Base-by-base conservation (phyloP, 768 basidiomycete species). In the Boletus pseudo-olivaceus region DNA sequence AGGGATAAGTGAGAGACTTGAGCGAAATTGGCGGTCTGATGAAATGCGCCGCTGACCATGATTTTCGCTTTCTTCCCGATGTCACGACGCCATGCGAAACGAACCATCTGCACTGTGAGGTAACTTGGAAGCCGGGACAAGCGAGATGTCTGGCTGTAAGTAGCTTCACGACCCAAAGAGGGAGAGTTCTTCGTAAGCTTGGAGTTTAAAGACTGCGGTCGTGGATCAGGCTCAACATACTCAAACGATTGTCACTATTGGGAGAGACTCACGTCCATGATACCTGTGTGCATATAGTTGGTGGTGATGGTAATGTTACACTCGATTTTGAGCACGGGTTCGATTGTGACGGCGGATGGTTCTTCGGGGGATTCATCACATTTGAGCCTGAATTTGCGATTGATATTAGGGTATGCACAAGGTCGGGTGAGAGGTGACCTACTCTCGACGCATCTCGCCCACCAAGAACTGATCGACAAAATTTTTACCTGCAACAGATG, bases 41-140 rank as follows among this genome's bases (percentile, higher is more conserved):
- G 7, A 17, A 30, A 40, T 8, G 19, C 0, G 52, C 6, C 29
- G 62, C 73, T 41, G 56, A 89, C 89, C 96, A 99, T 93, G 68
- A 98, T 96, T 75, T 99, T 98, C 2, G 96, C 85, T 67, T 98
- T 98, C 76, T 88, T 93, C 48, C 72, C 73, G 55, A 97, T 94
- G 60, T 98, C 97, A 35, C 82, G 78, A 55, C 92, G 78, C 97
- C 97, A 99, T 51, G 86, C 88, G 70, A 98, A 99, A 44, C 97
- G 89, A 12, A 95, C 94, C 88, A 98, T 91, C 63, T 98, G 93
- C 5, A 98, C 83, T 6, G 87, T 85, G 20, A 97, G 80, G 64
- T 90, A 95, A 5, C 82, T 71, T 0, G 97, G 97, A 12, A 98
- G 75, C 20, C 95, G 82, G 11, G 90, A 83, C 47, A 99, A 65